Base-by-base conservation (phyloP, 2,329 filamentous ascomycete species). In the Cytospora leucostoma region DNA sequence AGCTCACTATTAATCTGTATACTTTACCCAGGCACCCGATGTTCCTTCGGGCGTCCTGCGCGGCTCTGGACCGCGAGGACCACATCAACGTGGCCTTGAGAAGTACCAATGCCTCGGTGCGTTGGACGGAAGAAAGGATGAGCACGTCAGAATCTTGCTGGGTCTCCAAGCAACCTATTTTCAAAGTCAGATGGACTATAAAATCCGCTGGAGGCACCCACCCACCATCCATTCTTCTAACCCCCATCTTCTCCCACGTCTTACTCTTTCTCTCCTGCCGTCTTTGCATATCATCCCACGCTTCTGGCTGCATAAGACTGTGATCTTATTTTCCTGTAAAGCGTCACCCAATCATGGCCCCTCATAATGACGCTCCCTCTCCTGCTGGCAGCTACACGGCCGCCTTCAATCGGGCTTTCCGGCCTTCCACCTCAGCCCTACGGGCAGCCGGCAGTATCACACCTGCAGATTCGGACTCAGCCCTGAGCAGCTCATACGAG, bases 351-450 rank as follows among this genome's bases (percentile, higher is more conserved):
- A 70, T 54, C 64, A 81, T 82, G 80, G 71, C 79, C 66, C 80
- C 79, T 47, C 79, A 82, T 71, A 80, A 77, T 67, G 77, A 82
- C 68, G 76, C 78, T 37, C 77, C 76, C 32, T 81, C 79, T n/a
- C 76, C 79, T n/a, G 70, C 74, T 47, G 75, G 76, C 49, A 80
- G 77, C 73, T 81, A 77, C 69, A 75, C 76, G n/a, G 70, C 74
- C 65, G 73, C 74, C 57, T 79, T 80, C 61, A 61, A 61, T 35
- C 51, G 59, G 59, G 65, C 70, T 33, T 73, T 75, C 69, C 74
- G 75, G 57, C 67, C 73, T 40, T 57, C 71, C 50, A 70, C 70
- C 3, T 74, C 74, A 11, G 68, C 66, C 33, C 68, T 76, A 62
- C 71, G 74, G 53, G 68, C 68, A 17, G 35, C 60, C 40, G 68